phyloP scores from a whole-genome alignment of 352 stramenopile species.

The Poterioochromonas sp. region DNA sequence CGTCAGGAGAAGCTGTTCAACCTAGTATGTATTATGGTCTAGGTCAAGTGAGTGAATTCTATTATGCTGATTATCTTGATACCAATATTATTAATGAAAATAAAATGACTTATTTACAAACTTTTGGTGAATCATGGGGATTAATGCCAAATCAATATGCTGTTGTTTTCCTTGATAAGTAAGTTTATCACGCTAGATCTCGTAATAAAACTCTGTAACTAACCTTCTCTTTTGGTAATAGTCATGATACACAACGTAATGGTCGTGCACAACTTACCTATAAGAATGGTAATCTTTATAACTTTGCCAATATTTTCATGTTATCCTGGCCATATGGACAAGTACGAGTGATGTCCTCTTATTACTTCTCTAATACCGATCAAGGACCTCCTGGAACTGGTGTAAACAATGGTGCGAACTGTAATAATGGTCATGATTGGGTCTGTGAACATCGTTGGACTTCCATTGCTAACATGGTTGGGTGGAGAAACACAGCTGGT shows the following conservation, averaged over 20 bases:
- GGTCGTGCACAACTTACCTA: conserved; percentile 38
- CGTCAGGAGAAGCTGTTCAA: conserved; percentile 35
- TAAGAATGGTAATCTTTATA: conserved; percentile 35
- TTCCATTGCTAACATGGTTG: conserved; percentile 37
- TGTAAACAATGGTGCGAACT: conserved; percentile 21
- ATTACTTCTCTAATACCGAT: conserved; percentile 39
- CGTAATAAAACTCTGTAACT: background rate
- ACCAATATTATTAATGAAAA: conserved; percentile 23
- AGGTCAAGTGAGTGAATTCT: conserved; percentile 35
- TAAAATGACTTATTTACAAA: conserved; percentile 38
- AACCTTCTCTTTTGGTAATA: background rate
- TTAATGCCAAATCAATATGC: conserved; percentile 24
- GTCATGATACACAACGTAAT: conserved; percentile 36
- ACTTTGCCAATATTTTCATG: conserved; percentile 36
- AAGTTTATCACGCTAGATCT: background rate
- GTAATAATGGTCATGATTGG: conserved; percentile 34
- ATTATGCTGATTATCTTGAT: conserved; percentile 35
- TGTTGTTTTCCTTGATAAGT: conserved; percentile 30
- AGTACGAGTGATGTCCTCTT: conserved; percentile 36
- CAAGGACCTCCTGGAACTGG: conserved; percentile 30
- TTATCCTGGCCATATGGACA: conserved; percentile 33
- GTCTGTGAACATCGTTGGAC: conserved; percentile 36
- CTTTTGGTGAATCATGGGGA: conserved; percentile 35
- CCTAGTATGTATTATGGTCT: conserved; percentile 32
- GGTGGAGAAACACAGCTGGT: conserved; percentile 36